These are phyloP conservation scores for Byssochlamys sp. DNA, from an alignment of 2,329 filamentous ascomycete species.

Conservation along the genomic window DNA sequence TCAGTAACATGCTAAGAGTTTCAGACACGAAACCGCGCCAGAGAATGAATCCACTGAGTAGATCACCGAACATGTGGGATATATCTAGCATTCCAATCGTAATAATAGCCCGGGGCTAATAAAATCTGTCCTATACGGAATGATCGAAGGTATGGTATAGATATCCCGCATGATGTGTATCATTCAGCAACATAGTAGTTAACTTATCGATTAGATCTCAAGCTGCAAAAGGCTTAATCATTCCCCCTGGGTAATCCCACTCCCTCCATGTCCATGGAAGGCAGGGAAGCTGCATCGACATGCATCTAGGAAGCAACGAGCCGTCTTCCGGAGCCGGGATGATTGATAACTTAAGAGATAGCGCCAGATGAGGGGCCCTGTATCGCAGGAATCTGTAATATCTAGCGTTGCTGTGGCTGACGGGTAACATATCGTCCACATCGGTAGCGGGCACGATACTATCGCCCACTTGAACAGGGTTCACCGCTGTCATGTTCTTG, in stretches of 20 bases:
- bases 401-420: background rate
- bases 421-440: conserved; percentile 29
- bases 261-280: background rate
- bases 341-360: background rate
- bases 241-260: background rate
- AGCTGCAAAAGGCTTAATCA: background rate
- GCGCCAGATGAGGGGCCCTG: background rate
- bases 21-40: background rate
- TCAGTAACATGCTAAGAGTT: background rate
- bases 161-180: background rate
- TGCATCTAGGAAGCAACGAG: background rate
- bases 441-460: conserved; percentile 21
- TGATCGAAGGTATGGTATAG: background rate
- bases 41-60: background rate
- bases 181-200: background rate
- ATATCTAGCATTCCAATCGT: background rate
- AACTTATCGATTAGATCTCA: background rate
- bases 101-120: background rate
- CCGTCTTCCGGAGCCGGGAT: background rate
- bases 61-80: background rate
- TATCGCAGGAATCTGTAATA: background rate
- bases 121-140: background rate
- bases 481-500: background rate
- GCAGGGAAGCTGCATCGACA: background rate
- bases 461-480: conserved; percentile 1